Percentiles rank a stretch among this genome's conserved stretches.
phyloP scores from a whole-genome alignment of 2,329 filamentous ascomycete genomes.

The Incumbomyces delicatus region DNA sequence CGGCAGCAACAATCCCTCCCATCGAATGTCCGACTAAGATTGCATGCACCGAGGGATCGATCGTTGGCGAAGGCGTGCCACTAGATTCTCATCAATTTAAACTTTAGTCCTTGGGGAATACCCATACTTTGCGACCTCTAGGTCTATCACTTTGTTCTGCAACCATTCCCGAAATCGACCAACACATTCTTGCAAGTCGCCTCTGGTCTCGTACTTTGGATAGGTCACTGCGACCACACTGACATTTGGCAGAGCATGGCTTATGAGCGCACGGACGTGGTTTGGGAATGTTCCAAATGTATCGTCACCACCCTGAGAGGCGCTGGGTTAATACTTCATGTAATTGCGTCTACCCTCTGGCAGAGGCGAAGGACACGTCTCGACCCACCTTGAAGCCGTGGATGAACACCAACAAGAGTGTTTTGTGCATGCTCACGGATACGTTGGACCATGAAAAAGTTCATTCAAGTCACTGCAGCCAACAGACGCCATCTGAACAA shows the following conservation, averaged over 20 bases:
- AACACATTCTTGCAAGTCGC: slow-evolving; percentile 38
- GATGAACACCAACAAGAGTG: slow-evolving; percentile 38
- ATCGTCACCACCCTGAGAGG: slow-evolving; percentile 37
- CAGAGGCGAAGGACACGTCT: background rate
- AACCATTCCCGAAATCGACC: slow-evolving; percentile 46
- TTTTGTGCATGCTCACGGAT: slow-evolving; percentile 33
- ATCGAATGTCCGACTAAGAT: slow-evolving; percentile 81
- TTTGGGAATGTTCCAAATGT: slow-evolving; percentile 40
- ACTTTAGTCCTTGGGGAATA: background rate
- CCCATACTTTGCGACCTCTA: slow-evolving; percentile 54
- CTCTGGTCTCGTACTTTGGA: slow-evolving; percentile 41
- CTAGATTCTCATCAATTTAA: slow-evolving; percentile 37
- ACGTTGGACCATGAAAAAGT: background rate
- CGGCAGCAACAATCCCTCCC: slow-evolving; percentile 89
- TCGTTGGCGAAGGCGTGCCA: slow-evolving; percentile 68
- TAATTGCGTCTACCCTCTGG: background rate
- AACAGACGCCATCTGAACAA: background rate
- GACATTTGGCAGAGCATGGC: slow-evolving; percentile 34
- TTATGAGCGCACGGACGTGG: slow-evolving; percentile 32
- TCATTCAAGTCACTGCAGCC: background rate
- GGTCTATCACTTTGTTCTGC: slow-evolving; percentile 82
- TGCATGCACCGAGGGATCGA: slow-evolving; percentile 74
- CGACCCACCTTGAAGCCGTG: slow-evolving; percentile 38
- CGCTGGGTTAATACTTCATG: background rate
- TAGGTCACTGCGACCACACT: slow-evolving; percentile 35